Base-by-base conservation (phyloP, 345 rosid species). In the Citrus reticulata region DNA sequence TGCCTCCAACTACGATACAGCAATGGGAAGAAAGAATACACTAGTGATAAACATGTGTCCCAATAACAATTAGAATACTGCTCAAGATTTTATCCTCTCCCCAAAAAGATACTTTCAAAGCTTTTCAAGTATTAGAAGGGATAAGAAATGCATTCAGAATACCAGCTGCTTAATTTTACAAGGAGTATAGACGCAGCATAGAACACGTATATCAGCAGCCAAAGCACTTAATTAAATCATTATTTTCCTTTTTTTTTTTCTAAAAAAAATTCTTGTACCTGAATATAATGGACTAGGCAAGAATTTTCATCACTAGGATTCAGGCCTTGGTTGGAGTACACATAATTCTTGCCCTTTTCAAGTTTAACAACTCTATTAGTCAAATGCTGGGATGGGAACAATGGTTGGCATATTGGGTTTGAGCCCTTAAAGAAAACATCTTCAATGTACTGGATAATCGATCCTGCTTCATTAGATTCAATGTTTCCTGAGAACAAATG, bases 261-360 rank as follows among this genome's bases (percentile, higher is more conserved):
- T 6, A 6, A 37, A 46, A 49, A 54, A 82, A 62, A 51, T 32
- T 8, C 9, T 60, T 42, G 68, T 83, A 95, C 98, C 97, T 95
- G 99, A 74, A 93, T 92, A 83, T 92, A 92, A 85, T 93, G 99
- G 42, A 95, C 78, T 11, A 93, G 81, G 46, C 95, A 89, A 69
- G 98, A 92, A 83, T 93, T 95, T 87, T 95, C 97, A 66, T 95
- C 91, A 22, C 78, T 84, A 35, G 93, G 95, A 87, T 95, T 95
- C 79, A 91, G 88, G 81, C 95, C 98, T 73, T 85, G 88, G 60
- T 83, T 83, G 62, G 85, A 85, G 86, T 88, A 91, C 74, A 86
- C 81, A 62, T 88, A 90, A 81, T 75, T 89, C 80, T 74, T 82
- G 73, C 96, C 95, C 78, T 73, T 85, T 70, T 82, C 88, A 67